Evolutionary conservation across 345 rosid genomes (phyloP), one percentile per base, ranked within the genome.

Genomic region (Acer negundo): DNA sequence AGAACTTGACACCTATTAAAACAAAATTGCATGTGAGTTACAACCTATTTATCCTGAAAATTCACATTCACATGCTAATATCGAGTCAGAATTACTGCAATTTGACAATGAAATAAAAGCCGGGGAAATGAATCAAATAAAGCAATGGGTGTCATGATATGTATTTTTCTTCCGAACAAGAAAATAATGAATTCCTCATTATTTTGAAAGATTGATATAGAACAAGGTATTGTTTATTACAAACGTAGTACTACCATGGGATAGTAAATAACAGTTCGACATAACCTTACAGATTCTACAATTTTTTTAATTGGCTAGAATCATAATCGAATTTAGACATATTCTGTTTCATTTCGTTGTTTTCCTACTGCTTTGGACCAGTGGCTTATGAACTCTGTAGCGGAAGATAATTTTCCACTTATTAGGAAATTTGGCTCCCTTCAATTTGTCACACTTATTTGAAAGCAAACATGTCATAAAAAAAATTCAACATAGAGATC

Each of bases 251-350:
- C 58, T 53, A 53, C 10, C 49, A 38, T 10, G 16, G 47, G 74
- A 40, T 38, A 73, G 55, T 40, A 59, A 28, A 62, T 73, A 31
- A 73, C 63, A n/a, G 26, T 23, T 59, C 2, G 49, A 73, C 11
- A 38, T 59, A 61, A 44, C 42, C 62, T n/a, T 61, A 70, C 62
- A 7, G 42, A 15, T 24, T 16, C 58, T 28, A 19, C 24, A 47
- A 65, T n/a, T 44, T 73, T 26, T 17, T 40, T 58, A 63, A 55
- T 19, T 0, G 2, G n/a, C 17, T 26, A 10, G 26, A 13, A 15
- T 28, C 49, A 38, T 10, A n/a, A 42, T 72, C 9, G 59, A 63
- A 74, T 74, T 44, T 26, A 66, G 22, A 67, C n/a, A 23, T 40
- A 17, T 38, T 40, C 70, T 38, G 22, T 67, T 17, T 20, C 26